phyloP scores from a whole-genome alignment of 129 eudicot genomes.

The Glebionis coronaria region DNA sequence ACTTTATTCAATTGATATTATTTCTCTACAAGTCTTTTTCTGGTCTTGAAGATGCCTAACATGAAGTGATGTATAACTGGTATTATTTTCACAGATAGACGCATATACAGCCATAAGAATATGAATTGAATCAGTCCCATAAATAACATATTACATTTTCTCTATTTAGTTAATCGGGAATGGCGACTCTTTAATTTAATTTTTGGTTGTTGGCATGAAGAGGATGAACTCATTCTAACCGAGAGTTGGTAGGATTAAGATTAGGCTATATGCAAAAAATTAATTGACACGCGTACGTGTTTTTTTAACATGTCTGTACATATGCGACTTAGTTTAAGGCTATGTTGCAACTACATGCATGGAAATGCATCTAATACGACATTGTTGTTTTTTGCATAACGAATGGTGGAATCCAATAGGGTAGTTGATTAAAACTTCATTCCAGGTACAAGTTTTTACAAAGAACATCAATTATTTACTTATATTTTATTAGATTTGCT shows the following conservation, averaged over 20 bases:
- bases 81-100: no score
- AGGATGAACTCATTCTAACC: background rate
- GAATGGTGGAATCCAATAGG: conserved; percentile 79
- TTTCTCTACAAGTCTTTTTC: no score
- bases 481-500: no score
- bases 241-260: background rate
- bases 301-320: conserved; percentile 1
- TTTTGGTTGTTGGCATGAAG: background rate
- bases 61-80: no score
- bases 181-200: no score
- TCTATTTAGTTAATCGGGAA: no score
- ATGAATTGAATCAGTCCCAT: no score
- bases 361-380: background rate
- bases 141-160: no score
- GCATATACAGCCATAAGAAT: no score
- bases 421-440: conserved; percentile 84
- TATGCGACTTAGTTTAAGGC: background rate
- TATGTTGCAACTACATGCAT: conserved; percentile 7
- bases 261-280: background rate
- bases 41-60: no score
- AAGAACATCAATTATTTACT: background rate
- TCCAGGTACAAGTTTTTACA: conserved; percentile 59
- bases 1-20: no score
- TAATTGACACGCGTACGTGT: background rate
- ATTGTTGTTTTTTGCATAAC: conserved; percentile 51